phyloP scores from a whole-genome alignment of 129 eudicot genomes.

The Rutidosis leptorrhynchoides region DNA sequence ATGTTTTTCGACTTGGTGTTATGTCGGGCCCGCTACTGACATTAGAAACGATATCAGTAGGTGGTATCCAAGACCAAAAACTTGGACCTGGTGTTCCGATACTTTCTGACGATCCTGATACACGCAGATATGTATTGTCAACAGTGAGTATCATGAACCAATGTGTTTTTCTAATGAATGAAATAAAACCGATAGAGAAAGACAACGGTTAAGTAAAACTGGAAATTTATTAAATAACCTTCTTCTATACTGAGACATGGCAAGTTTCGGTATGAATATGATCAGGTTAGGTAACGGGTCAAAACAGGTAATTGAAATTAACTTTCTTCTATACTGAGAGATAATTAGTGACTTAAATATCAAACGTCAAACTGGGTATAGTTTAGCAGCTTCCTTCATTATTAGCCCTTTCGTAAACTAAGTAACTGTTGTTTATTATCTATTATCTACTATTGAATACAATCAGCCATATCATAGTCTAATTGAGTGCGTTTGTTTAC shows the following conservation, averaged over 20 bases:
- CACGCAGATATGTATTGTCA: neutral
- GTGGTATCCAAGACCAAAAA: slow-evolving; percentile 96
- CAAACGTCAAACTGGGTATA: neutral
- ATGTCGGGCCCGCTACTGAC: slow-evolving; percentile 16
- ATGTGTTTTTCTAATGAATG: neutral
- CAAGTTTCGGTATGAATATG: too few species aligned
- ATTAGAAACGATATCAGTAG: slow-evolving; percentile 28
- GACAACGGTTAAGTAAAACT: neutral
- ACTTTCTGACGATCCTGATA: slow-evolving; percentile 29
- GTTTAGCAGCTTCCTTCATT: neutral
- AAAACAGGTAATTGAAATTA: too few species aligned
- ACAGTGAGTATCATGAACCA: neutral
- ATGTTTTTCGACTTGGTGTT: slow-evolving; percentile 30
- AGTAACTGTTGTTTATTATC: too few species aligned
- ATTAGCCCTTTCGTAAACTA: neutral
- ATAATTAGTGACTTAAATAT: neutral
- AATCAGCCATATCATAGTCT: neutral
- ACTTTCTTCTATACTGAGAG: too few species aligned
- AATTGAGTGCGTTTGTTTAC: too few species aligned
- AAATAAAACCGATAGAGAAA: neutral
- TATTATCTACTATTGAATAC: too few species aligned
- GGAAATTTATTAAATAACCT: neutral
- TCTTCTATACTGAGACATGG: neutral
- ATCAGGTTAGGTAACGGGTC: too few species aligned
- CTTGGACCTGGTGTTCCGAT: slow-evolving; percentile 77